Percentiles rank a stretch among this genome's conserved stretches.
Evolutionary conservation across 2,329 filamentous ascomycete species (phyloP).

Genomic region (Aspergillus bombycis): DNA sequence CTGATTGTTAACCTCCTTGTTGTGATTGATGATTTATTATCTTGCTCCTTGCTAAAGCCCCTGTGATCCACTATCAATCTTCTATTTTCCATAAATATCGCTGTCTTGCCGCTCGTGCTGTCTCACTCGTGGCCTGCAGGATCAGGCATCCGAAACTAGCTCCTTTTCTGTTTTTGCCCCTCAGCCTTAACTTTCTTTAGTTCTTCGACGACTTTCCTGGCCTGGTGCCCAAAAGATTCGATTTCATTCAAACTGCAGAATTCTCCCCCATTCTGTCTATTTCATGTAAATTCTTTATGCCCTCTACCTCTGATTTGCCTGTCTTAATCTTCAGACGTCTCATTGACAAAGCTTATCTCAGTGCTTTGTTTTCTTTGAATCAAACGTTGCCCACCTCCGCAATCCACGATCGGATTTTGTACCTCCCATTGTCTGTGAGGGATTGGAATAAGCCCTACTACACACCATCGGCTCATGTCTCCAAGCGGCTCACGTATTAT

Average conservation of each 20-base stretch:
- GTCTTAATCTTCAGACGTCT: not conserved
- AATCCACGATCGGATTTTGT: constrained; percentile 9
- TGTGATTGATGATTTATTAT: not conserved
- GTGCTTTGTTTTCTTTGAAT: not conserved
- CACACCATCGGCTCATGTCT: constrained; percentile 39
- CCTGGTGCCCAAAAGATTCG: constrained; percentile 18
- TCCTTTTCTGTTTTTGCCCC: constrained; percentile 9
- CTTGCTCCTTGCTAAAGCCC: not conserved
- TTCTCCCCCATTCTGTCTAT: constrained; percentile 2
- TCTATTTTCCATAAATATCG: constrained; percentile 1
- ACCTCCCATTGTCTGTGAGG: constrained; percentile 11
- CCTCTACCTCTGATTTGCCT: constrained; percentile 3
- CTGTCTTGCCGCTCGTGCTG: constrained; percentile 1
- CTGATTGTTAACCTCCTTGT: not conserved
- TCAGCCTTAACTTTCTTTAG: constrained; percentile 12
- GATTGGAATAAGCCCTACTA: constrained; percentile 33
- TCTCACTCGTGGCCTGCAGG: constrained; percentile 2
- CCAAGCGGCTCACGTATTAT: constrained; percentile 36
- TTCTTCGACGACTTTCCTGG: constrained; percentile 13
- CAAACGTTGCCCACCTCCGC: not conserved
- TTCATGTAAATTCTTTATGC: not conserved
- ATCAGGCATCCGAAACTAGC: constrained; percentile 9
- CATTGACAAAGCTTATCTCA: constrained; percentile 7
- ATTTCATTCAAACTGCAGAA: not conserved
- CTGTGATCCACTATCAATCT: not conserved